These are phyloP conservation scores for Glomus cerebriforme DNA, from an alignment of 192 early-diverging fungal species.

Conservation along the genomic window DNA sequence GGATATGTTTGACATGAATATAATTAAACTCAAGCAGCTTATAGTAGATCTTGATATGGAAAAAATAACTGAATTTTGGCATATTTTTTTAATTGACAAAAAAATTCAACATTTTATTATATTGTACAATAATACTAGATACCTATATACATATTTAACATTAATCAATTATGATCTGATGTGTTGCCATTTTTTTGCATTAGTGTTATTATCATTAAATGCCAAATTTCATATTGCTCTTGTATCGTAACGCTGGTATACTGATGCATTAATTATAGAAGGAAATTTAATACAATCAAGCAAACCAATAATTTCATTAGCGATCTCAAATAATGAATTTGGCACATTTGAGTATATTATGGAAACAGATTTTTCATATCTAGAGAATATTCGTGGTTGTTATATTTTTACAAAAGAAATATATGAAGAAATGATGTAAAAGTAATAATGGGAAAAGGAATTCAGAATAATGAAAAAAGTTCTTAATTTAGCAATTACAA, in stretches of 20 bases:
- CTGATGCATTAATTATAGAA: background rate
- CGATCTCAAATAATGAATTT: background rate
- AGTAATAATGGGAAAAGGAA: background rate
- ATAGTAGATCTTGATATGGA: background rate
- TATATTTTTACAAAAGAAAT: background rate
- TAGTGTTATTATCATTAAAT: background rate
- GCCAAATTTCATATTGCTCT: conserved; percentile 8
- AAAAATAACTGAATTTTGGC: background rate
- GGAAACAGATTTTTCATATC: background rate
- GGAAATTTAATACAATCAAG: background rate
- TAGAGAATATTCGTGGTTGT: background rate
- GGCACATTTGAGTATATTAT: background rate
- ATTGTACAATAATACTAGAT: background rate
- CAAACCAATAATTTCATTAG: background rate
- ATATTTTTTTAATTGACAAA: background rate
- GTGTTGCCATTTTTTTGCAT: background rate
- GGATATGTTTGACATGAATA: background rate
- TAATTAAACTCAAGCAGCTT: background rate
- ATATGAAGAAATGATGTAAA: background rate
- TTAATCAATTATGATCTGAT: background rate
- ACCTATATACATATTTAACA: background rate
- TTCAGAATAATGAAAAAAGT: background rate
- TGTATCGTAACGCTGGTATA: background rate
- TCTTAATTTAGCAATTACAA: background rate
- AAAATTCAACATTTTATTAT: conserved; percentile 3